Base-by-base conservation (phyloP, 2,329 filamentous ascomycete genomes). In the Venturia pyrina region DNA sequence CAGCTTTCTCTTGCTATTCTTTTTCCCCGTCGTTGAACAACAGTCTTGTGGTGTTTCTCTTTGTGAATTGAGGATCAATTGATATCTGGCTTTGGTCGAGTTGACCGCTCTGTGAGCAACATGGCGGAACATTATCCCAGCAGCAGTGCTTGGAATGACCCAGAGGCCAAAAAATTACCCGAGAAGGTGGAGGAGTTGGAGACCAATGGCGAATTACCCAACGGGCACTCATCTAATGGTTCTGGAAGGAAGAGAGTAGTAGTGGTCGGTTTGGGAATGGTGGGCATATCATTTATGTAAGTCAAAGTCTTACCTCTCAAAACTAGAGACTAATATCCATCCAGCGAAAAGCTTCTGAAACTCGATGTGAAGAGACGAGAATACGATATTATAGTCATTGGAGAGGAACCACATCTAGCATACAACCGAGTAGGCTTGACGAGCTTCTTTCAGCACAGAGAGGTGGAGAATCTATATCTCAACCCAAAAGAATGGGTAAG, bases 351-450 rank as follows among this genome's bases (percentile, higher is more conserved):
- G 77, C 77, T 96, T 11, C 82, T 96, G 72, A 96, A 96, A 71
- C 85, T 92, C 64, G 92, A 96, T 74, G 85, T 87, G 1, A 87
- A 89, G 71, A 78, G 85, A 68, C 82, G 87, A 71, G 87, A 92
- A 74, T 96, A 92, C 74, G 86, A 91, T 69, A 84, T 96, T 63
- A 83, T 91, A 1, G 91, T 96, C 13, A 89, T 97, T 68, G 92
- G 92, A 68, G 92, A 96, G 72, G 92, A 96, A 74, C 81, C 89
- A 24, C 89, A 96, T 78, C 80, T 96, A 65, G 92, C 92, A 24
- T 96, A 96, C 76, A 96, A 96, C 74, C 87, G 93, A 66, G 92
- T 96, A 40, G 92, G 92, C 3, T 81, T 96, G 63, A 96, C 91
- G 3, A 90, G 87, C 67, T 96, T 93, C 80, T 96, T 96, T 74